Base-by-base conservation (phyloP, 2,329 filamentous ascomycete species). In the Helminthosporium solani region DNA sequence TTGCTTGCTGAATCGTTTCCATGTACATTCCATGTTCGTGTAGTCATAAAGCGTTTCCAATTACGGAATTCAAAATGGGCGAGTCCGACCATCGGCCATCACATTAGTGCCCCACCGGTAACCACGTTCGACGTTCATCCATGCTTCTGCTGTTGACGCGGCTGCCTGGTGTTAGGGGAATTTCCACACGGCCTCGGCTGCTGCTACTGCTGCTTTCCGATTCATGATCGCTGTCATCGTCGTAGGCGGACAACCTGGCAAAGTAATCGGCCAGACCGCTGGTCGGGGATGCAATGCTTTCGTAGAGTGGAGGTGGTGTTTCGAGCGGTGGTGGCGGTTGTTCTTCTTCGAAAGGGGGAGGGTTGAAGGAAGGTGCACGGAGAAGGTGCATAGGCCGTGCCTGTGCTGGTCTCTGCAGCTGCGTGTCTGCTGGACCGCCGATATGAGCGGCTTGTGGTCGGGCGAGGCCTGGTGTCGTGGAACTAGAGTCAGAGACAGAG, bases 301-400 rank as follows among this genome's bases (percentile, higher is more conserved):
- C 88, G 66, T 96, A 96, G 46, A 87, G 83, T 1, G 91, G 91
- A 7, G 91, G 91, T 1, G 90, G 90, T 0, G 90, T 95, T 53
- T 87, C 76, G 14, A 87, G 68, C 1, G 86, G 83, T 40, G 87
- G 87, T 3, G 88, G 87, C 0, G 87, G 84, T 4, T 84, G 79
- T 42, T 95, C 87, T 4, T 89, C 89, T 51, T 94, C 86, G 62
- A 95, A 96, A 0, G 88, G 83, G 0, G 91, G 90, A 2, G 91
- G 91, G 48, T 90, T 90, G 72, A 90, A 95, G 0, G 89, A 95
- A 0, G 91, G 91, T 5, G 83, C 80, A 19, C 91, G 84, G 25
- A 95, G 72, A 2, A 96, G 78, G 67, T 96, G 91, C 42, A 96
- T 95, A 0, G 91, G 90, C 4, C 90, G 80, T 27, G 81, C 80